Evolutionary conservation across 495 filamentous ascomycete species (phyloP).

Genomic region (Aspergillus baeticus): DNA sequence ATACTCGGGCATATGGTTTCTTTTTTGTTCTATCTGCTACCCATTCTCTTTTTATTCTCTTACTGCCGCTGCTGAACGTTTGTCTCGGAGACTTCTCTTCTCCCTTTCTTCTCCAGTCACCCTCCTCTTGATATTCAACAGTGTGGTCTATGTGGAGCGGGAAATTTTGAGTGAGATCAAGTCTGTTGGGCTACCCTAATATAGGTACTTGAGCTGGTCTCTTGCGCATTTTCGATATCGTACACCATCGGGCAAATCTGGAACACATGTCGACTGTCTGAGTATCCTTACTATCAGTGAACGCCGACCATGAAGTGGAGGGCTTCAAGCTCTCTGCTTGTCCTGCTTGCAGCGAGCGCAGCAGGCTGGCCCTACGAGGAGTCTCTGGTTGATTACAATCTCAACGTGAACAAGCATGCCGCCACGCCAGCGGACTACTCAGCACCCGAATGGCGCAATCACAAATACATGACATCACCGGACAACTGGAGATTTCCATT

Average conservation of each 20-base stretch:
- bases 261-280: constrained; percentile 26
- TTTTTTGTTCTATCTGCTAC: constrained; percentile 5
- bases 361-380: constrained; percentile 56
- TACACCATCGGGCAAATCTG: constrained; percentile 5
- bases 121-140: constrained; percentile 2
- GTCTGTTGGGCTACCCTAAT: constrained; percentile 1
- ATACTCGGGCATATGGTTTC: constrained; percentile 22
- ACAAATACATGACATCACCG: constrained; percentile 58
- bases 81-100: constrained; percentile 7
- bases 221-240: not conserved
- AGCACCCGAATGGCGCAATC: constrained; percentile 53
- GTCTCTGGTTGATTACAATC: constrained; percentile 52
- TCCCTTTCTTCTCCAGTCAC: constrained; percentile 6
- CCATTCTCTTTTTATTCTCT: constrained; percentile 18
- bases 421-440: constrained; percentile 59
- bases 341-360: constrained; percentile 28
- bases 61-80: constrained; percentile 16
- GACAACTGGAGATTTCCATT: constrained; percentile 70
- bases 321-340: constrained; percentile 24
- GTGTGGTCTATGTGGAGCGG: not conserved
- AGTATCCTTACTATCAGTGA: constrained; percentile 7
- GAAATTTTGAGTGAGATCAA: constrained; percentile 9
- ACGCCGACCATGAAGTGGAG: constrained; percentile 37
- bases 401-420: constrained; percentile 63
- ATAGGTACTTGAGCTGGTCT: constrained; percentile 2